Conservation (phyloP, 257 asterid genomes). For the Cinchona pubescens region DNA sequence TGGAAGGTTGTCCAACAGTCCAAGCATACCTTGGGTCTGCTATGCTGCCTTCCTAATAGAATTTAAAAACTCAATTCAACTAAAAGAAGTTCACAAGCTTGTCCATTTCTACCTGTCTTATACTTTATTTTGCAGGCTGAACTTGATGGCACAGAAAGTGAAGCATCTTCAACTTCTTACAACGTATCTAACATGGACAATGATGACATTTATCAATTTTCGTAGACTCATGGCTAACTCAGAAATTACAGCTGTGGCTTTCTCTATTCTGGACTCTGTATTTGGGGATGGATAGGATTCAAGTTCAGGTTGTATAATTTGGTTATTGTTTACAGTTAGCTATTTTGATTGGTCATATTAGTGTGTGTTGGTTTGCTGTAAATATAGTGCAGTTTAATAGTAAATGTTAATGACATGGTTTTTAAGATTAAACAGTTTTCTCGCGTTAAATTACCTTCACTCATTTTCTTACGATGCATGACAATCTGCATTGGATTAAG, state of each 20-base stretch:
- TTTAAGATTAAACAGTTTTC: not conserved
- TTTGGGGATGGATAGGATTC: not conserved
- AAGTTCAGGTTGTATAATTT: slow-evolving; percentile 14
- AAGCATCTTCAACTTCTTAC: slow-evolving; percentile 30
- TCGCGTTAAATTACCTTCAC: not conserved
- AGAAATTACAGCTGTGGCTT: not conserved
- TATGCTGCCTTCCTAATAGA: no score
- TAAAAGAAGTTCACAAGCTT: not conserved
- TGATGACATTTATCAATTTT: slow-evolving; percentile 37
- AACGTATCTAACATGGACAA: slow-evolving; percentile 33
- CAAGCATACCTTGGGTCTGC: not conserved
- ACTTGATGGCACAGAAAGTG: slow-evolving; percentile 38
- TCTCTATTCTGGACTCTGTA: slow-evolving; percentile 1
- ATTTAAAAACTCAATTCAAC: not conserved
- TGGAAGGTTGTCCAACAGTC: not conserved
- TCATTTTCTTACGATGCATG: not conserved
- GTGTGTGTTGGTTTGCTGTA: slow-evolving; percentile 1
- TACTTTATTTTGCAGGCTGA: slow-evolving; percentile 52
- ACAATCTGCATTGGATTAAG: not conserved
- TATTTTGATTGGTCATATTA: not conserved
- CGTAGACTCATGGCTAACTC: slow-evolving; percentile 12
- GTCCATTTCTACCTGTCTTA: not conserved
- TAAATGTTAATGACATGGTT: not conserved
- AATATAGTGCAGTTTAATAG: slow-evolving; percentile 15
- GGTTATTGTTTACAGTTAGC: not conserved